Evolutionary conservation across 805 yeast species (phyloP).

Genomic region (Ogataea trehaloabstinens): DNA sequence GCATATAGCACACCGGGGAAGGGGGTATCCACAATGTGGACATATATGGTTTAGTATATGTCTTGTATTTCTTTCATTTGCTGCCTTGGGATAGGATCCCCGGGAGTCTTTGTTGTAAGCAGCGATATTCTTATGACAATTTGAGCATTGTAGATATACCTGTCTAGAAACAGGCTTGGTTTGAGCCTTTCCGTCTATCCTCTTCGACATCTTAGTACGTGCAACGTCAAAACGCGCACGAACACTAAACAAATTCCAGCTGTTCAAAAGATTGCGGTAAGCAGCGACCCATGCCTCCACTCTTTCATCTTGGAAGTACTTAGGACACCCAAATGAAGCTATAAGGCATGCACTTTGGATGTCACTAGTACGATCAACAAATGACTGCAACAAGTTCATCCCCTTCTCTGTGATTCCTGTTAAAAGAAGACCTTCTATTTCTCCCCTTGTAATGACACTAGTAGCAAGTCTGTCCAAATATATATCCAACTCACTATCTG

Average conservation of each 20-base stretch:
- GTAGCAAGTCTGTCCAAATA: constrained; percentile 71
- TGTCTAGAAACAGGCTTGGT: constrained; percentile 63
- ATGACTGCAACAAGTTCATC: constrained; percentile 76
- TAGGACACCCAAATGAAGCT: constrained; percentile 77
- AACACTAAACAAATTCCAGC: constrained; percentile 75
- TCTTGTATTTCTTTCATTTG: constrained; percentile 3
- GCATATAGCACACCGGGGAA: constrained; percentile 91
- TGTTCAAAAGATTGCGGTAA: constrained; percentile 66
- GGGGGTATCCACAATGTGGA: constrained; percentile 82
- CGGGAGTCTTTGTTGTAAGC: background rate
- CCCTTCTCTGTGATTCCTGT: constrained; percentile 92
- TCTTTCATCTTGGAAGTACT: constrained; percentile 71
- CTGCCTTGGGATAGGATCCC: constrained; percentile 3
- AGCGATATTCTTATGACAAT: constrained; percentile 72
- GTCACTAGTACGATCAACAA: constrained; percentile 85
- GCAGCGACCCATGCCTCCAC: constrained; percentile 77
- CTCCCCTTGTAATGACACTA: constrained; percentile 73
- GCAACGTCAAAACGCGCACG: constrained; percentile 86
- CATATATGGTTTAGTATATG: constrained; percentile 39
- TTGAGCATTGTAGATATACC: constrained; percentile 73
- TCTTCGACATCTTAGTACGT: constrained; percentile 61
- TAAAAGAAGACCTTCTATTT: constrained; percentile 82
- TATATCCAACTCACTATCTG: constrained; percentile 72
- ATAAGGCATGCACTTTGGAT: constrained; percentile 89
- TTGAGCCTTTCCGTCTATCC: constrained; percentile 45